Base-by-base conservation (phyloP, 345 rosid genomes). In the Brassica juncea region DNA sequence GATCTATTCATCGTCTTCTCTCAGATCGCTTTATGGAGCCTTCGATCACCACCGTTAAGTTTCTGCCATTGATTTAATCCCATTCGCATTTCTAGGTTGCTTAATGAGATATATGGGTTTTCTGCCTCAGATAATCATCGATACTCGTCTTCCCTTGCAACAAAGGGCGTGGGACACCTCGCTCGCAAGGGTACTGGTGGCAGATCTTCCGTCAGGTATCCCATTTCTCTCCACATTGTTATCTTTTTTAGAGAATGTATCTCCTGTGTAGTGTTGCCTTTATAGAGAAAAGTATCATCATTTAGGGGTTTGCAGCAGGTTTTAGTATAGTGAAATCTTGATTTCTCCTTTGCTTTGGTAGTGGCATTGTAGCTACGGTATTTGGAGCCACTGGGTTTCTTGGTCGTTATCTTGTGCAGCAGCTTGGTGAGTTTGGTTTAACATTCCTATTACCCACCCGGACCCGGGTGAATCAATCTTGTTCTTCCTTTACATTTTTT, bases 151-250 rank as follows among this genome's bases (percentile, higher is more conserved):
- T 87, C 94, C 35, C 84, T 92, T 49, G 82, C 95, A 55, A 68
- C 87, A 54, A 89, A 84, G 82, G 97, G 97, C 68, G 81, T 81
- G 21, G 97, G 93, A 66, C 92, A 89, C 72, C 89, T 95, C 42
- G 89, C 94, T 73, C 98, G 97, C 70, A 95, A 93, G 89, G 99
- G 99, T 31, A 95, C 99, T 66, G 99, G 98, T 70, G 99, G 99
- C 30, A 86, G 99, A 88, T 95, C 98, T 75, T 95, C 99, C 49
- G 97, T 95, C 49, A 95, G 99, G 98, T 94, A 61, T 73, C 47
- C 11, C 69, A 39, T 42, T 30, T 7, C 25, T 60, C 57, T 71
- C 8, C 25, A 23, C 25, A 23, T 23, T 23, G 25, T 23, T 23
- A 23, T 23, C 25, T 23, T 23, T 23, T 23, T 23, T 23, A 23